Evolutionary conservation across 768 basidiomycete genomes (phyloP).

Genomic region (Multifurca ochricompacta): DNA sequence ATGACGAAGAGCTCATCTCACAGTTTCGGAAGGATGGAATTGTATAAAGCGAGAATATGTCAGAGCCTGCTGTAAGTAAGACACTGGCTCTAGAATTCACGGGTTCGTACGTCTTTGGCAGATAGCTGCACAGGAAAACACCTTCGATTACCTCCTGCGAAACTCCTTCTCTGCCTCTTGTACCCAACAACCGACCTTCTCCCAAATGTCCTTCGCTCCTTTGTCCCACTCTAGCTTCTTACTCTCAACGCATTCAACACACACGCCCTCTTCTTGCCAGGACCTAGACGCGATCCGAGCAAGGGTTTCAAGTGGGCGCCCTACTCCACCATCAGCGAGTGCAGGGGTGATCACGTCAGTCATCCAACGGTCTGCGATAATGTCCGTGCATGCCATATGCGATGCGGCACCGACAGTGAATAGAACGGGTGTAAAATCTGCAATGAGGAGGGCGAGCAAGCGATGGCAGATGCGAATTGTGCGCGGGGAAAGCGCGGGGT

Average conservation of each 20-base stretch:
- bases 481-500: constrained; percentile 24
- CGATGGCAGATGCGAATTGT: constrained; percentile 24
- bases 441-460: constrained; percentile 38
- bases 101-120: not conserved
- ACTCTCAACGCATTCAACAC: constrained; percentile 46
- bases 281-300: constrained; percentile 46
- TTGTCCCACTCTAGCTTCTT: constrained; percentile 60
- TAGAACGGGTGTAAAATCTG: constrained; percentile 61
- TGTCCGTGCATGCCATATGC: constrained; percentile 70
- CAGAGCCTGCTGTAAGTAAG: not conserved
- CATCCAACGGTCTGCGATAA: constrained; percentile 69
- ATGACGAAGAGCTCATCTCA: constrained; percentile 10
- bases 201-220: constrained; percentile 55
- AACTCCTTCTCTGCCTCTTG: constrained; percentile 16
- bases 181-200: constrained; percentile 53
- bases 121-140: not conserved
- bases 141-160: not conserved
- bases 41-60: not conserved
- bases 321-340: constrained; percentile 52
- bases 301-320: constrained; percentile 65
- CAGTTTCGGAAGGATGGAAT: constrained; percentile 14
- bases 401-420: constrained; percentile 63
- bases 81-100: not conserved
- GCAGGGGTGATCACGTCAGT: constrained; percentile 59
- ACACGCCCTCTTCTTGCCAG: constrained; percentile 54